Percentiles rank a stretch among this genome's conserved stretches.
phyloP scores from a whole-genome alignment of 1,284 basidiomycete species.

The Puccinia polysora region DNA sequence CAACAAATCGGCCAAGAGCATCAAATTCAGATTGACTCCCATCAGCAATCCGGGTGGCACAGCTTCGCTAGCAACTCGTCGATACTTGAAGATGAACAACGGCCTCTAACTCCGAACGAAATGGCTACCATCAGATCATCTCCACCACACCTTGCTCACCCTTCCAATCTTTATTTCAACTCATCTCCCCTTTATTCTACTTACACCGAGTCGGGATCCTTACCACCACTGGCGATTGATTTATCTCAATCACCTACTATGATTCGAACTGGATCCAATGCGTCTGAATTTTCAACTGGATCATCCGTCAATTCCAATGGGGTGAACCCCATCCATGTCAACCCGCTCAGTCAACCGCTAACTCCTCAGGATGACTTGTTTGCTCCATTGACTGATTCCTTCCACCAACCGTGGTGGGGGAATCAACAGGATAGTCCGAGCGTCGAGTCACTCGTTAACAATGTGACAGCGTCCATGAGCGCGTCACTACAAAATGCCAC shows the following conservation, averaged over 20 bases:
- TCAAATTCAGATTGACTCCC: slow-evolving; percentile 13
- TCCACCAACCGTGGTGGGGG: slow-evolving; percentile 26
- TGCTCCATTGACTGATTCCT: slow-evolving; percentile 19
- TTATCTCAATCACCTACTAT: slow-evolving; percentile 26
- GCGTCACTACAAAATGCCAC: slow-evolving; percentile 19
- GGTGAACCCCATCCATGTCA: slow-evolving; percentile 31
- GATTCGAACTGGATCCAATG: slow-evolving; percentile 18
- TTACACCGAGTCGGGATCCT: slow-evolving; percentile 18
- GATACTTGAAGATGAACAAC: slow-evolving; percentile 19
- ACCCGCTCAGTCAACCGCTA: slow-evolving; percentile 26
- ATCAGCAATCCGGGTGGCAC: slow-evolving; percentile 21
- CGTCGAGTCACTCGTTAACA: slow-evolving; percentile 26
- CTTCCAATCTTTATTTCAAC: slow-evolving; percentile 29
- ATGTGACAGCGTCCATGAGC: slow-evolving; percentile 11
- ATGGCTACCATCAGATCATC: slow-evolving; percentile 22
- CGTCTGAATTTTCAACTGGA: slow-evolving; percentile 17
- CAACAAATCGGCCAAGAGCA: slow-evolving; percentile 12
- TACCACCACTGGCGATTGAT: slow-evolving; percentile 12
- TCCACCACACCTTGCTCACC: slow-evolving; percentile 3
- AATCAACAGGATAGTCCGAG: slow-evolving; percentile 12
- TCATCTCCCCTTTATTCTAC: slow-evolving; percentile 16
- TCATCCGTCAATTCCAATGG: slow-evolving; percentile 29
- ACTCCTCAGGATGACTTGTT: slow-evolving; percentile 24
- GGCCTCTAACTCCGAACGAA: slow-evolving; percentile 13
- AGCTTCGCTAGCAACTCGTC: slow-evolving; percentile 21